phyloP scores from a whole-genome alignment of 1,139 yeast genomes.

The Zygosaccharomyces sapae region DNA sequence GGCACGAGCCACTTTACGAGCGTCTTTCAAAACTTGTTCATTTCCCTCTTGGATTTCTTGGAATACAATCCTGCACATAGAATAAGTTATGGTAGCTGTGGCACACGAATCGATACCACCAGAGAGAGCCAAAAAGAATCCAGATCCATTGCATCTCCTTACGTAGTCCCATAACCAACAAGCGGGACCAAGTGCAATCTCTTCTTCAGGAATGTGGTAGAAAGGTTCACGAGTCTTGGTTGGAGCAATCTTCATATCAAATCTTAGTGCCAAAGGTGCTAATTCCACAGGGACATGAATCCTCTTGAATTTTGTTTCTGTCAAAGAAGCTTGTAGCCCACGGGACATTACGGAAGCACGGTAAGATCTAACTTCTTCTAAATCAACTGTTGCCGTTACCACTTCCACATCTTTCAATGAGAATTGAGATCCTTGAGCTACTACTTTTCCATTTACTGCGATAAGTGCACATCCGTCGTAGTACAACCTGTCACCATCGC shows the following conservation, averaged over 20 bases:
- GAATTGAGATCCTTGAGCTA: slow-evolving; percentile 92
- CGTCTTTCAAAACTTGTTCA: slow-evolving; percentile 69
- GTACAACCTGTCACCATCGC: slow-evolving; percentile 95
- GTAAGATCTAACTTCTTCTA: slow-evolving; percentile 84
- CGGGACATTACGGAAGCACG: slow-evolving; percentile 70
- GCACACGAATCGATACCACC: slow-evolving; percentile 99
- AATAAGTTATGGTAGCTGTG: slow-evolving; percentile 87
- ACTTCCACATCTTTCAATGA: slow-evolving; percentile 89
- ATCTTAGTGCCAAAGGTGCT: slow-evolving; percentile 53
- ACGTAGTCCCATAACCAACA: slow-evolving; percentile 99
- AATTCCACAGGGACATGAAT: slow-evolving; percentile 59
- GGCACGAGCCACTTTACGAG: slow-evolving; percentile 55
- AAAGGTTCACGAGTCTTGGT: slow-evolving; percentile 47
- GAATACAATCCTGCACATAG: slow-evolving; percentile 85
- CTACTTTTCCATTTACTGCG: slow-evolving; percentile 82
- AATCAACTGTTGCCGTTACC: slow-evolving; percentile 84
- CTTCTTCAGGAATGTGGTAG: slow-evolving; percentile 86
- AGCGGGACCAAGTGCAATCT: slow-evolving; percentile 96
- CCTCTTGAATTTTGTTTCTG: slow-evolving; percentile 52
- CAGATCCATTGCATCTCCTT: slow-evolving; percentile 83
- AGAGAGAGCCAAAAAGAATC: slow-evolving; percentile 85
- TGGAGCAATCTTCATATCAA: slow-evolving; percentile 63
- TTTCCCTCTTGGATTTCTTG: slow-evolving; percentile 63
- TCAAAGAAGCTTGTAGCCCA: slow-evolving; percentile 63
- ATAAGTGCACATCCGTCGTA: slow-evolving; percentile 97